Base-by-base conservation (phyloP, 495 filamentous ascomycete species). In the Hyaloscypha hepaticicola region DNA sequence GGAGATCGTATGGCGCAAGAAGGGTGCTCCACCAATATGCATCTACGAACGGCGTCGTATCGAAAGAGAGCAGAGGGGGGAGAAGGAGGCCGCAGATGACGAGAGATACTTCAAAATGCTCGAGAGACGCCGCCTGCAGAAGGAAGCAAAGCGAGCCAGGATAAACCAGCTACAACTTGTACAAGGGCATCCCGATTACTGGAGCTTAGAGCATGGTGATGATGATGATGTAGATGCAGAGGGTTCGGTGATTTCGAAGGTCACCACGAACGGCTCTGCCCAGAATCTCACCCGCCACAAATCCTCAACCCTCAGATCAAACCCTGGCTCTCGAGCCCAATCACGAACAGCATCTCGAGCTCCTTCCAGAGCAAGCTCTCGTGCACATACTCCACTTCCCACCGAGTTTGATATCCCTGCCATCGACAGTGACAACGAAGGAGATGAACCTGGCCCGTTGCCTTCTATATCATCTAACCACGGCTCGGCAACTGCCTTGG, bases 1-100 rank as follows among this genome's bases (percentile, higher is more conserved):
- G 55, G 96, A 99, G 75, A 91, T 99, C 34, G 80, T 90, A 24
- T 99, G 95, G 95, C 85, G 94, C 45, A 92, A 88, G 72, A 88
- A 90, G 72, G 93, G 90, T 3, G 77, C 90, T 5, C 87, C 87
- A 56, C 88, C 92, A 67, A 88, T 97, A 63, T 88, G 90, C 63
- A 79, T 85, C 12, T 86, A 93, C 63, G 96, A 99, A 74, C 90
- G 90, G 59, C 80, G 86, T 25, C 85, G 94, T 26, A 78, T 91
- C 59, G 87, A 94, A 65, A 83, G 87, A 27, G 92, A 94, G 62
- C 81, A 83, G 69, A 75, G 77, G 19, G 89, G 89, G 26, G 80
- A 84, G 16, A 72, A 81, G 51, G 79, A 81, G 31, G 83, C 84
- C 5, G 81, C 85, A 27, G 88, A 92, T 69, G 86, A 89, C 61